Base-by-base conservation (phyloP, 1,284 basidiomycete species). In the Leccinum subrobustum region DNA sequence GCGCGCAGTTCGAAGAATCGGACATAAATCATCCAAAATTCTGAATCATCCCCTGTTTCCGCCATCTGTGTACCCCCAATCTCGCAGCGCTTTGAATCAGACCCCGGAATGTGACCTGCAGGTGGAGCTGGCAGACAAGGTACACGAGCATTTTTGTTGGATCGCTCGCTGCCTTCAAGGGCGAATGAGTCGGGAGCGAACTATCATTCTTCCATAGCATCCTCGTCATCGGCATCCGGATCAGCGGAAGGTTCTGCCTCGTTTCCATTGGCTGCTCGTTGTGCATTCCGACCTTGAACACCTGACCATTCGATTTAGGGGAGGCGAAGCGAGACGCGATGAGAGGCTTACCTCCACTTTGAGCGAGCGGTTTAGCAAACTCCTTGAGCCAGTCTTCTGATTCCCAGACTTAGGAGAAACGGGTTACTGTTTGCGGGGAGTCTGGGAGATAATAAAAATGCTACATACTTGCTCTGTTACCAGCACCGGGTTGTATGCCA, bases 331-430 rank as follows among this genome's bases (percentile, higher is more conserved):
- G 61, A 60, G 54, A 63, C 58, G 44, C 4, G n/a, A 37, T 37
- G 37, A 39, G 57, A 65, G 51, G 68, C 80, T 59, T 64, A 87
- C 89, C 89, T 75, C 89, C 88, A 67, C 86, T 87, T 65, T 87
- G 79, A 37, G 83, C 79, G 51, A 92, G 76, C 4, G 91, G 89
- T 68, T 91, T 90, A 11, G 87, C 84, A 70, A 92, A 77, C 65
- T 86, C 78, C 70, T 83, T 79, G 31, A 93, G 77, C 91, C 91
- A 93, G 64, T 93, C 91, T 72, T 93, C 91, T 2, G 88, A 89
- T 72, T 93, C 91, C 91, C 91, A 93, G 64, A 93, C 91, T 92
- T 63, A n/a, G 59, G 56, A 37, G 35, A 52, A 56, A 52, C 6
- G 18, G 58, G 58, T 69, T 60, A 56, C 39, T 25, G 54, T 60